These are phyloP conservation scores for Leucosporidium scottii DNA, from an alignment of 768 basidiomycete genomes.

Conservation along the genomic window DNA sequence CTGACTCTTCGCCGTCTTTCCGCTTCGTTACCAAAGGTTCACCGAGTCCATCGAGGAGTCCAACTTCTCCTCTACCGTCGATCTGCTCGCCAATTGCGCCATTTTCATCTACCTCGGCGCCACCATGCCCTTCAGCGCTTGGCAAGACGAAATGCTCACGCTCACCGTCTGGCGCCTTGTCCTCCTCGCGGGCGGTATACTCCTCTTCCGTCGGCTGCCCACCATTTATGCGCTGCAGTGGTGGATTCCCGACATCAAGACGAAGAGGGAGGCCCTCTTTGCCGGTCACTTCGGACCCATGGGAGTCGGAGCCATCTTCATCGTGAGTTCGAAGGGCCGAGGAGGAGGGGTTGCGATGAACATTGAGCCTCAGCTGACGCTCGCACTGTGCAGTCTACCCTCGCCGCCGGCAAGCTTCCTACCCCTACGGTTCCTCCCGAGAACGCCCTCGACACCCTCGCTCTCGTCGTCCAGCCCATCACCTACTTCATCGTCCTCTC, in stretches of 20 bases:
- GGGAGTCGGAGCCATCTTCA: conserved; percentile 96
- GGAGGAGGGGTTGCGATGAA: conserved; percentile 25
- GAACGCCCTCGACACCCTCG: conserved; percentile 59
- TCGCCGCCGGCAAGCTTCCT: conserved; percentile 61
- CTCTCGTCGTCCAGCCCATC: conserved; percentile 78
- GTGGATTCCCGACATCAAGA: conserved; percentile 96
- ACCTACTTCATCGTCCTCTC: conserved; percentile 90
- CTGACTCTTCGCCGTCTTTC: background rate
- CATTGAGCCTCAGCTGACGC: conserved; percentile 14
- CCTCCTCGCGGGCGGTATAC: conserved; percentile 71
- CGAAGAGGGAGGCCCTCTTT: conserved; percentile 84
- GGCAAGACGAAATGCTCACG: conserved; percentile 58
- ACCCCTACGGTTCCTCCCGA: conserved; percentile 46
- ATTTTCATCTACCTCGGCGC: conserved; percentile 95
- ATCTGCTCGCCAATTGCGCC: conserved; percentile 89
- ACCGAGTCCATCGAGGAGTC: conserved; percentile 59
- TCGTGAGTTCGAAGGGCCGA: conserved; percentile 45
- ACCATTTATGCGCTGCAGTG: conserved; percentile 73
- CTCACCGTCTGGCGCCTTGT: conserved; percentile 77
- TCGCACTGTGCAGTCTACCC: conserved; percentile 50
- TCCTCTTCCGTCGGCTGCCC: conserved; percentile 75
- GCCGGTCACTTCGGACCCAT: conserved; percentile 78
- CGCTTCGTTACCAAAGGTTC: conserved; percentile 19
- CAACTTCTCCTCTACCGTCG: conserved; percentile 91
- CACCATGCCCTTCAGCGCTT: conserved; percentile 87